Evolutionary conservation across 495 filamentous ascomycete genomes (phyloP), one percentile per base, ranked within the genome.

Genomic region (Paragyromitra xinjiangensis): DNA sequence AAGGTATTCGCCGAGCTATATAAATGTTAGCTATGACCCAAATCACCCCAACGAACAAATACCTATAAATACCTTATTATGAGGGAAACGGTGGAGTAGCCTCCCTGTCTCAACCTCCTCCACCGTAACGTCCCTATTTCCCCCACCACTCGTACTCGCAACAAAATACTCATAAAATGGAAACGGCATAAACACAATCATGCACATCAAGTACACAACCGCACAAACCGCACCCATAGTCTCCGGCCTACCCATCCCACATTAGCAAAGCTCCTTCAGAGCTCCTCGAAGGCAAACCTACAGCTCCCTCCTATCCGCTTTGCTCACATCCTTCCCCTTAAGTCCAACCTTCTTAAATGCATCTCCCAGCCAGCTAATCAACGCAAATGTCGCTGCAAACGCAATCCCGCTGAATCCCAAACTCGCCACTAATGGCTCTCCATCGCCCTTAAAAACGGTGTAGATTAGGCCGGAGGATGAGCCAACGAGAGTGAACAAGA

Each of bases 151-250:
- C 22, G 96, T 98, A 22, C 93, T 94, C n/a, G 92, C 91, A 24
- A 98, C 94, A 73, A 99, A 95, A 81, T 99, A 94, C 84, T 97
- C 95, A 85, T 97, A 98, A 84, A 99, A 98, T 2, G 93, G 91
- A 84, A 98, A 98, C 0, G 95, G 95, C 67, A 98, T 93, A 83
- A 99, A 98, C 40, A 93, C 83, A 65, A 98, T 96, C 40, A 97
- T 88, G 5, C 88, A 87, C 29, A 98, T 85, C 39, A 99, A 86
- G 85, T 98, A 98, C 1, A 98, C 92, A 42, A 95, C 89, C 1
- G 96, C 95, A 83, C 93, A 97, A 56, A 98, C 89, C 22, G 91
- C 93, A n/a, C 95, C 95, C 96, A 99, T 98, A 39, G 93, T 94
- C 84, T 99, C 95, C 14, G 95, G 95, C 78, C 91, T 93, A 44